A percentile compares a stretch with the other conserved stretches of the same genome.
These are phyloP conservation scores for Colletotrichum euphorbiae DNA, from an alignment of 2,329 filamentous ascomycete genomes.

Conservation along the genomic window DNA sequence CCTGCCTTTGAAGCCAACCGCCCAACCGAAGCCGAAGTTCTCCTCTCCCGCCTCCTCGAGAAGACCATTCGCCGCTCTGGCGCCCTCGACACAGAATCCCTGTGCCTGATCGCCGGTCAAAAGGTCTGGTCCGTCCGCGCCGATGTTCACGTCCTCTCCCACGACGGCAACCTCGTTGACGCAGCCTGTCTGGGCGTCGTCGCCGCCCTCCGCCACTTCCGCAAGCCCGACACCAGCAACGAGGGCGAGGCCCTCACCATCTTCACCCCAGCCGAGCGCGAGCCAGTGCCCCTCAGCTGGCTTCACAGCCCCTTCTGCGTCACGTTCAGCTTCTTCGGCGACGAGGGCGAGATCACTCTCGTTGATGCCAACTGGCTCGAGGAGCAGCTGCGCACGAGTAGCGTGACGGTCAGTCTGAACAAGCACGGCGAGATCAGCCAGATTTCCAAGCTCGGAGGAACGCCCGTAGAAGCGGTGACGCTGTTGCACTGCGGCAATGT, in stretches of 20 bases:
- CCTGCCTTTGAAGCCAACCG: slow-evolving; percentile 90
- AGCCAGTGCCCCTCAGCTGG: slow-evolving; percentile 90
- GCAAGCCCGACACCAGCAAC: slow-evolving; percentile 88
- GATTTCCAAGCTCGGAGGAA: slow-evolving; percentile 89
- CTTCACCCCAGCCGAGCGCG: slow-evolving; percentile 85
- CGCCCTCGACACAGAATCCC: slow-evolving; percentile 93
- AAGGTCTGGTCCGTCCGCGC: slow-evolving; percentile 94
- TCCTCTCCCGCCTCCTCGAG: slow-evolving; percentile 89
- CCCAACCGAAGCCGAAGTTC: slow-evolving; percentile 84
- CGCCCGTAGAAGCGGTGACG: slow-evolving; percentile 81
- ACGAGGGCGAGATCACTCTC: slow-evolving; percentile 76
- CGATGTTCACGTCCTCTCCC: slow-evolving; percentile 90
- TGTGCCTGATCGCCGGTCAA: slow-evolving; percentile 90
- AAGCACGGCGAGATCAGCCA: slow-evolving; percentile 91
- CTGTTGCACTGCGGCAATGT: slow-evolving; percentile 81
- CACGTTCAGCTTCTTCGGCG: slow-evolving; percentile 86
- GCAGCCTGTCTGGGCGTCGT: slow-evolving; percentile 87
- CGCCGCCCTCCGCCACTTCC: slow-evolving; percentile 89
- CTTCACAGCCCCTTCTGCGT: slow-evolving; percentile 93
- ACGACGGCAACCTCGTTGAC: slow-evolving; percentile 92
- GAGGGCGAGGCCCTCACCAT: slow-evolving; percentile 87
- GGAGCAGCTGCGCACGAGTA: slow-evolving; percentile 79
- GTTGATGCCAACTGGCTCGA: slow-evolving; percentile 80
- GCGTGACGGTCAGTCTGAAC: slow-evolving; percentile 87
- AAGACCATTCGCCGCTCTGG: slow-evolving; percentile 93